Evolutionary conservation across 176 grass and related monocot species (phyloP).

Genomic region (Eragrostis curvula): DNA sequence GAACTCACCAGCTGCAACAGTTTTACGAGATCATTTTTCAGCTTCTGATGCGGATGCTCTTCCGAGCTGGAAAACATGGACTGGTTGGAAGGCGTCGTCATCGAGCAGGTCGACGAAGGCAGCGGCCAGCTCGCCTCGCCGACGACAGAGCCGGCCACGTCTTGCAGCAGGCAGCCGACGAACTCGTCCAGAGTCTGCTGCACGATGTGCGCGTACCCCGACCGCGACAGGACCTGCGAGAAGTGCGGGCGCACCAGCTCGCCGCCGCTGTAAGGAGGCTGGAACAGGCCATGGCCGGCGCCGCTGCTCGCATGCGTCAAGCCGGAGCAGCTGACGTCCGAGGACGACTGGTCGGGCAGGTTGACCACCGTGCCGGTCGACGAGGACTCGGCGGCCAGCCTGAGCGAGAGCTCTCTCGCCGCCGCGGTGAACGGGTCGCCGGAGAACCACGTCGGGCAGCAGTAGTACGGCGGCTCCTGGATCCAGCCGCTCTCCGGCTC

Average conservation of each 20-base stretch:
- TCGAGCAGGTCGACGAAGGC: conserved; percentile 55
- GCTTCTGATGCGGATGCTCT: conserved; percentile 37
- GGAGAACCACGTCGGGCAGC: conserved; percentile 29
- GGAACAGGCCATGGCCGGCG: conserved; percentile 8
- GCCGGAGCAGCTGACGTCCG: conserved; percentile 69
- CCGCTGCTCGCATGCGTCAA: conserved; percentile 43
- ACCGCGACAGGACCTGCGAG: conserved; percentile 56
- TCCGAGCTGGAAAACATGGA: conserved; percentile 24
- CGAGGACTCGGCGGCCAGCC: conserved; percentile 46
- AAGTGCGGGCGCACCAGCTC: conserved; percentile 28
- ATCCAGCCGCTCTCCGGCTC: conserved; percentile 20
- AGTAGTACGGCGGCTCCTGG: conserved; percentile 35
- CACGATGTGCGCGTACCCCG: conserved; percentile 56
- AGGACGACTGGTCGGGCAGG: conserved; percentile 52
- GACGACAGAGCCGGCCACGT: conserved; percentile 34
- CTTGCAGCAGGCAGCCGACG: conserved; percentile 49
- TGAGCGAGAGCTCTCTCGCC: conserved; percentile 59
- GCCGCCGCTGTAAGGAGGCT: conserved; percentile 11
- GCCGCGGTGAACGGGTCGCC: conserved; percentile 31
- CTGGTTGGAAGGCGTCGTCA: conserved; percentile 30
- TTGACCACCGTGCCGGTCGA: conserved; percentile 28
- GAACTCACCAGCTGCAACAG: conserved; percentile 69
- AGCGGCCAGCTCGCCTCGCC: conserved; percentile 34
- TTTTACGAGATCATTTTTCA: conserved; percentile 56
- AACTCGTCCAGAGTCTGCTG: conserved; percentile 74